A percentile compares a stretch with the other conserved stretches of the same genome.
These are phyloP conservation scores for Psilocybe tampanensis DNA, from an alignment of 768 basidiomycete species.

Conservation along the genomic window DNA sequence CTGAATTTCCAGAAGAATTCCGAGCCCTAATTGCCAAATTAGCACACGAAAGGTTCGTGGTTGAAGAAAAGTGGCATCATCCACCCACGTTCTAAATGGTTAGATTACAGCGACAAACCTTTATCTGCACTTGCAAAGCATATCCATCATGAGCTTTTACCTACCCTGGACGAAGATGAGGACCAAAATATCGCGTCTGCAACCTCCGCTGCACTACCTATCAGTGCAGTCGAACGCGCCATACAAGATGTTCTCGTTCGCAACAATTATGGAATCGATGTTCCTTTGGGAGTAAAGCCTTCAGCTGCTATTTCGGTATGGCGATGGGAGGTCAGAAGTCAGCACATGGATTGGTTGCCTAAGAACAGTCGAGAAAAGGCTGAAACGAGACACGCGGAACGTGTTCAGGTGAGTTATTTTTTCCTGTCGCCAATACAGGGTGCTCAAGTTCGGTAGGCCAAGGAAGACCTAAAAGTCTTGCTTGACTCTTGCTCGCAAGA, in stretches of 20 bases:
- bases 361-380: conserved; percentile 65
- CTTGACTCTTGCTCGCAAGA: conserved; percentile 61
- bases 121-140: conserved; percentile 63
- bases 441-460: conserved; percentile 47
- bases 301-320: conserved; percentile 73
- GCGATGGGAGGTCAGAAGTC: conserved; percentile 83
- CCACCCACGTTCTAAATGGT: neutral
- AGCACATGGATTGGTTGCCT: conserved; percentile 64
- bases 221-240: conserved; percentile 62
- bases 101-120: conserved; percentile 66
- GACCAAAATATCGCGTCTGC: conserved; percentile 39
- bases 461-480: conserved; percentile 50
- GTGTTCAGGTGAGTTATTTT: conserved; percentile 51
- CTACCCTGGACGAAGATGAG: conserved; percentile 60
- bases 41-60: conserved; percentile 78
- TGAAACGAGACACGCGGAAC: conserved; percentile 61
- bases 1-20: conserved; percentile 66
- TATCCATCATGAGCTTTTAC: conserved; percentile 69
- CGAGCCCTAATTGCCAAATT: conserved; percentile 79
- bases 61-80: conserved; percentile 3
- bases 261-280: conserved; percentile 81
- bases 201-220: conserved; percentile 42
- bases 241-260: conserved; percentile 67
- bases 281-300: conserved; percentile 46
- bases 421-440: neutral